Percentiles rank a stretch among this genome's conserved stretches.
These are phyloP conservation scores for Tolypocladium nubicola DNA, from an alignment of 2,329 filamentous ascomycete genomes.

Conservation along the genomic window DNA sequence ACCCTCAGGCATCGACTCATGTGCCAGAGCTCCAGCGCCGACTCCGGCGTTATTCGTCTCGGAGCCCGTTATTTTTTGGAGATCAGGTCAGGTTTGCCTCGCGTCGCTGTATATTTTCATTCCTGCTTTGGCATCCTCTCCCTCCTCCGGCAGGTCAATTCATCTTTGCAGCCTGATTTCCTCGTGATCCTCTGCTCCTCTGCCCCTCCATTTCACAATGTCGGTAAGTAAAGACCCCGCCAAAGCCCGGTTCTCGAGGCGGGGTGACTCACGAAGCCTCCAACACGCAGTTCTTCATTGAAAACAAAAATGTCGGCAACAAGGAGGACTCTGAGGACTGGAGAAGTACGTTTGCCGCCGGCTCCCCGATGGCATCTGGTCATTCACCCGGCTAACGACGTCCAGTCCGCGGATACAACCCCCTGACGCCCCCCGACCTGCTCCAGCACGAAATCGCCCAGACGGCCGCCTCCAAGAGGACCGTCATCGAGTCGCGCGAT, in stretches of 20 bases:
- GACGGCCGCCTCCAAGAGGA: conserved; percentile 44
- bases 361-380: neutral
- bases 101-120: neutral
- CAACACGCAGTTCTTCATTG: conserved; percentile 52
- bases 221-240: neutral
- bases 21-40: neutral
- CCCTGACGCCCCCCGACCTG: conserved; percentile 82
- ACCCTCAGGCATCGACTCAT: neutral
- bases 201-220: neutral
- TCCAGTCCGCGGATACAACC: conserved; percentile 79
- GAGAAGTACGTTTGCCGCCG: conserved; percentile 52
- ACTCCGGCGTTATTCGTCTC: neutral
- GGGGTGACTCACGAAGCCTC: conserved; percentile 17
- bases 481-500: conserved; percentile 50
- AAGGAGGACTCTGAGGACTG: conserved; percentile 66
- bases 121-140: neutral
- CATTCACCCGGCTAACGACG: neutral
- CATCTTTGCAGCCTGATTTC: neutral
- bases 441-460: conserved; percentile 85
- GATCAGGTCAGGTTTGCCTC: neutral
- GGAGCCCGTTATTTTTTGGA: neutral
- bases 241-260: neutral
- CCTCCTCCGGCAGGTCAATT: neutral
- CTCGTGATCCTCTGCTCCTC: neutral
- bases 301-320: conserved; percentile 72